Evolutionary conservation across 2,329 filamentous ascomycete genomes (phyloP), one percentile per base, ranked within the genome.

Genomic region (Cylindrodendrum hubeiense): DNA sequence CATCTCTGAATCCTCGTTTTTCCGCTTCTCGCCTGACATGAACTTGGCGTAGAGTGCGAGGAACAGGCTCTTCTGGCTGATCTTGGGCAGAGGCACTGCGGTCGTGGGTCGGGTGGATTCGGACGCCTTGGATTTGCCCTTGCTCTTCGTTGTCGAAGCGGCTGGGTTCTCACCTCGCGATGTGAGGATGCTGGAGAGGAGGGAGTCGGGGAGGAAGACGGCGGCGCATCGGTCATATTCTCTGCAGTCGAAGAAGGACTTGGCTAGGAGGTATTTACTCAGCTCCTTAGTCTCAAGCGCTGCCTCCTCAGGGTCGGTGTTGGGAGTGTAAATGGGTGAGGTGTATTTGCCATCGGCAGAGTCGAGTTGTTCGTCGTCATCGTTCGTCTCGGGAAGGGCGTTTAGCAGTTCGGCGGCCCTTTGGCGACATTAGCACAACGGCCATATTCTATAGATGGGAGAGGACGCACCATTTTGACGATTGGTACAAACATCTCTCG

Each of bases 1-100:
- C 92, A 98, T 98, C 81, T 99, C 96, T 22, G 93, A 94, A 63
- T 98, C 95, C 79, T 99, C 96, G 74, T 97, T 93, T 79, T 95
- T 97, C 69, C 93, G 90, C 84, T 98, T 98, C 84, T 99, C 96
- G 2, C 96, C 96, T 0, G 95, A 92, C 68, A 98, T 88, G 76
- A 95, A 94, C 76, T 95, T 97, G 47, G 96, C 93, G 75, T 99
- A 99, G 4, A 98, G 84, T 0, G 94, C 92, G 12, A 99, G 85
- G 76, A 99, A 99, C 21, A 98, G 81, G 56, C 95, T 94, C 80
- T 95, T 97, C 78, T 98, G 94, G 77, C 95, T 98, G 55, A 98
- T 77, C 56, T 80, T 81, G 2, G 89, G 89, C 17, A 90, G 73
- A 3, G 75, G 69, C 7, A 76, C 70, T 5, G 66, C 72, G 44